Conservation (phyloP, 495 filamentous ascomycete species). For the Lepidopterella palustris region DNA sequence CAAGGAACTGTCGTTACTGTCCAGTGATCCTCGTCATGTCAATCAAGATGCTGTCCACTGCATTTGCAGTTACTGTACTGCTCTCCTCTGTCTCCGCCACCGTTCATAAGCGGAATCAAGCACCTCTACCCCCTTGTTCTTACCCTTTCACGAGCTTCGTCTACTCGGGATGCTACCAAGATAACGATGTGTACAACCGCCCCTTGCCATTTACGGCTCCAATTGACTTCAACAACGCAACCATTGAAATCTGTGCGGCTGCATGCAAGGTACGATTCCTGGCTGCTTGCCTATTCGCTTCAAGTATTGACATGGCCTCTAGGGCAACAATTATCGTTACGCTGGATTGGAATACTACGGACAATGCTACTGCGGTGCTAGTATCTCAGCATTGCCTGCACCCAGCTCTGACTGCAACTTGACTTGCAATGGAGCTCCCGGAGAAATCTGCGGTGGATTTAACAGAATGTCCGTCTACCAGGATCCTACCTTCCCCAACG, state of each 20-base stretch:
- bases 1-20: too few relatives aligned
- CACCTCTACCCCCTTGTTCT: conserved; percentile 21
- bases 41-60: background rate
- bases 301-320: background rate
- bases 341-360: conserved; percentile 52
- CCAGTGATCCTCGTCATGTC: background rate
- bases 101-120: background rate
- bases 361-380: conserved; percentile 48
- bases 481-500: conserved; percentile 47
- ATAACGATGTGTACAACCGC: conserved; percentile 32
- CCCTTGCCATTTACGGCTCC: conserved; percentile 40
- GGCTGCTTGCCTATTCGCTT: conserved; percentile 4
- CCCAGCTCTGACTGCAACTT: conserved; percentile 42
- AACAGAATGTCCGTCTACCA: conserved; percentile 45
- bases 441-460: conserved; percentile 45
- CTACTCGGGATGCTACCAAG: conserved; percentile 48
- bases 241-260: conserved; percentile 46
- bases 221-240: conserved; percentile 40
- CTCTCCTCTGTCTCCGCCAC: background rate
- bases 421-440: conserved; percentile 43
- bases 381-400: conserved; percentile 29
- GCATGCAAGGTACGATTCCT: conserved; percentile 42
- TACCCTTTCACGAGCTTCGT: conserved; percentile 46
- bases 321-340: conserved; percentile 47
- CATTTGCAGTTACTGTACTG: background rate